A percentile compares a stretch with the other conserved stretches of the same genome.
phyloP scores from a whole-genome alignment of 306 rosid species.

The Trifolium pratense region DNA sequence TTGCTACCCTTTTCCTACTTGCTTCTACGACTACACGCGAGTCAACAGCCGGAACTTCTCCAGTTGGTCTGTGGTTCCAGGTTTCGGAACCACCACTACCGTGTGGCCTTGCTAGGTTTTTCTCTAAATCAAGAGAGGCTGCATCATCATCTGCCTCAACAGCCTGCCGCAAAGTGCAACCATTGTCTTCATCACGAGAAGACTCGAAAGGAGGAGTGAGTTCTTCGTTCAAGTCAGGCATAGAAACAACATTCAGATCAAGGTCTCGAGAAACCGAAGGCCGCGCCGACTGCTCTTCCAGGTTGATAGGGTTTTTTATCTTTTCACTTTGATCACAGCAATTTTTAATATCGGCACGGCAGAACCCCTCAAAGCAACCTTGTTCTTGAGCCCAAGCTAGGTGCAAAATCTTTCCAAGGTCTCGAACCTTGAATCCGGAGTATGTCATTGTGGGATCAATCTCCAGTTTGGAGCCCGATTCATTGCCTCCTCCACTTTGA shows the following conservation, averaged over 20 bases:
- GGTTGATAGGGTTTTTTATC: constrained; percentile 63
- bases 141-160: constrained; percentile 94
- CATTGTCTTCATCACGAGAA: constrained; percentile 87
- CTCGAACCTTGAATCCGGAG: constrained; percentile 90
- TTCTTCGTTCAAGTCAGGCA: constrained; percentile 97
- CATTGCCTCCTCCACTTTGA: constrained; percentile 54
- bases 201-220: constrained; percentile 95
- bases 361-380: constrained; percentile 75
- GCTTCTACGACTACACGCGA: constrained; percentile 66
- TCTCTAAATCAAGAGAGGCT: constrained; percentile 79
- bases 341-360: constrained; percentile 66
- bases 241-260: constrained; percentile 85
- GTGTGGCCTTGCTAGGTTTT: constrained; percentile 75
- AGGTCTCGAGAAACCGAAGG: constrained; percentile 75
- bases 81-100: constrained; percentile 97
- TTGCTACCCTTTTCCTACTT: constrained; percentile 72
- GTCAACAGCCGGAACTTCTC: constrained; percentile 89
- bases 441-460: constrained; percentile 53
- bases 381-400: constrained; percentile 86
- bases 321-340: constrained; percentile 69
- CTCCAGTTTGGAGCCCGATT: constrained; percentile 60
- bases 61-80: constrained; percentile 65
- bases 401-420: constrained; percentile 81
- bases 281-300: constrained; percentile 51
- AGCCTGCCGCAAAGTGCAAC: constrained; percentile 88